phyloP scores from a whole-genome alignment of 129 eudicot genomes.

The Erigeron canadensis region DNA sequence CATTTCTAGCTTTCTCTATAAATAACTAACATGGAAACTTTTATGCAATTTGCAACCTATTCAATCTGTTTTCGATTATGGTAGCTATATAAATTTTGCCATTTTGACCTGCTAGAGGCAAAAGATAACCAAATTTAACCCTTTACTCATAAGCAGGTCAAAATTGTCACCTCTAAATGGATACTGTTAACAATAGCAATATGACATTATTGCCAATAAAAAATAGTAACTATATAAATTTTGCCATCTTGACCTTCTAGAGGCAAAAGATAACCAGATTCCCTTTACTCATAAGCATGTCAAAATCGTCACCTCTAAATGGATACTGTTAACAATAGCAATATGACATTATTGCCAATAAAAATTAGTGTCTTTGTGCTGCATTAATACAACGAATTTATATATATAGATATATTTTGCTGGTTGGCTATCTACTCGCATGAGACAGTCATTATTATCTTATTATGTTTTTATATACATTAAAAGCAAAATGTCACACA shows the following conservation, averaged over 20 bases:
- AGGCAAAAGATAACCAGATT: background rate
- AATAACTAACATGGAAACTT: background rate
- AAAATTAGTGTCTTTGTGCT: background rate
- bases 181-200: conserved; percentile 1
- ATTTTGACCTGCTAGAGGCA: too few relatives aligned
- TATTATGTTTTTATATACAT: background rate
- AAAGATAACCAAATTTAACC: background rate
- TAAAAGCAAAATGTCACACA: background rate
- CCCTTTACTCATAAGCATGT: background rate
- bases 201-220: too few relatives aligned
- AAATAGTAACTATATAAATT: too few relatives aligned
- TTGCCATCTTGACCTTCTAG: too few relatives aligned
- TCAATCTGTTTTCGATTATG: background rate
- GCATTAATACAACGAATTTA: background rate
- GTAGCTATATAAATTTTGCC: too few relatives aligned
- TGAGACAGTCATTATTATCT: background rate
- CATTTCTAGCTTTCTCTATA: background rate
- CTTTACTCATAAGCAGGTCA: background rate
- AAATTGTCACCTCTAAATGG: conserved; percentile 4
- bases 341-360: background rate
- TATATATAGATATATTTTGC: background rate
- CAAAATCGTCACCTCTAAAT: background rate
- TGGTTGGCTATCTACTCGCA: background rate
- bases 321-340: background rate
- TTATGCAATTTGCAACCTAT: background rate